Conservation (phyloP, 2,329 filamentous ascomycete genomes). For the Epicoccum sorghinum region DNA sequence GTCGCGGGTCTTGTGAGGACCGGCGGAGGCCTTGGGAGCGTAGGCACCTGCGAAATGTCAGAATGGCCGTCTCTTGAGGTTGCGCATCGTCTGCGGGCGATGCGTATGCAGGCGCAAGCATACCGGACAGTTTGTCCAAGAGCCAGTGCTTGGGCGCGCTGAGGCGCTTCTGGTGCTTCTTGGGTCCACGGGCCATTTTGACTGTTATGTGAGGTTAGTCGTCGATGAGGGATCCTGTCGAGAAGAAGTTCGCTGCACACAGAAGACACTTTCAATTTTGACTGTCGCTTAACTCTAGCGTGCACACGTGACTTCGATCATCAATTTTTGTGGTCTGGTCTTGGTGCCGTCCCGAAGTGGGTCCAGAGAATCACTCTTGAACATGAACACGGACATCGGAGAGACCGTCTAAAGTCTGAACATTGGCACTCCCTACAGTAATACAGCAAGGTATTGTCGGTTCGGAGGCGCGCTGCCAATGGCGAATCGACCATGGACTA, state of each 20-base stretch:
- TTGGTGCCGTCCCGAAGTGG: neutral
- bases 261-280: conserved; percentile 3
- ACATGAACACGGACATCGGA: no score
- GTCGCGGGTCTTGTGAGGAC: conserved; percentile 99
- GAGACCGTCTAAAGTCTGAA: no score
- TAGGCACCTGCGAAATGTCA: conserved; percentile 52
- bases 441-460: no score
- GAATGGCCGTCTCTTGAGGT: conserved; percentile 16
- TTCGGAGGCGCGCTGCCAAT: neutral
- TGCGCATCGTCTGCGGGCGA: conserved; percentile 13
- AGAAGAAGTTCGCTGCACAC: conserved; percentile 16
- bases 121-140: conserved; percentile 97
- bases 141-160: conserved; percentile 99
- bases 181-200: conserved; percentile 74
- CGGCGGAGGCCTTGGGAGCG: conserved; percentile 71
- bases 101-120: conserved; percentile 56
- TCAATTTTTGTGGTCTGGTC: neutral
- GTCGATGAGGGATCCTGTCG: conserved; percentile 42
- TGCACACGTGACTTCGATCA: neutral
- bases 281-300: conserved; percentile 2
- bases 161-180: conserved; percentile 99
- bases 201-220: conserved; percentile 49
- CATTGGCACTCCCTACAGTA: no score
- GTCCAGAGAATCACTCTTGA: neutral
- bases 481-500: no score